Percentiles rank a stretch among this genome's conserved stretches.
Evolutionary conservation across 441 rosid species (phyloP).

Genomic region (Gossypium schwendimanii): DNA sequence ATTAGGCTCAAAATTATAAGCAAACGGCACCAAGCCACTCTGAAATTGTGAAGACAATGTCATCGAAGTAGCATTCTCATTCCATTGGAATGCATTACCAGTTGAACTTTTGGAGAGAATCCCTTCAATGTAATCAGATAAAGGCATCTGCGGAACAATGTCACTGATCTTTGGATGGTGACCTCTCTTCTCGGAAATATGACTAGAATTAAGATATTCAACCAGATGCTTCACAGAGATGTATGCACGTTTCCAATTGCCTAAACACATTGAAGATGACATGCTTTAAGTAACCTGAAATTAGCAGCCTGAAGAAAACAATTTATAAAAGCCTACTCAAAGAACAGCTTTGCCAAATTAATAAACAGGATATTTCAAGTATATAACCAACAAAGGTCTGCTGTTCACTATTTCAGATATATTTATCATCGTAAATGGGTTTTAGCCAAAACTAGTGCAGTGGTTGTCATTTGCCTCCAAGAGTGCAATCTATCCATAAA

Average conservation of each 20-base stretch:
- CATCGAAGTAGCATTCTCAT: constrained; percentile 41
- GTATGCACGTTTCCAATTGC: constrained; percentile 87
- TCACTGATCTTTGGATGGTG: constrained; percentile 26
- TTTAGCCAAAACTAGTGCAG: neutral
- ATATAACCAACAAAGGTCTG: neutral
- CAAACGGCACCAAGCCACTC: constrained; percentile 27
- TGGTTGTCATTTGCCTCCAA: neutral
- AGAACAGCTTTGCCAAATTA: neutral
- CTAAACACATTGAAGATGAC: constrained; percentile 51
- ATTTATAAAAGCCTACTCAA: constrained; percentile 14
- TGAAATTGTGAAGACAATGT: constrained; percentile 41
- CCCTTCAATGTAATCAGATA: constrained; percentile 73
- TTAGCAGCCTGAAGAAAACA: constrained; percentile 23
- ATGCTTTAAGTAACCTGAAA: constrained; percentile 31
- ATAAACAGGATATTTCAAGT: constrained; percentile 1
- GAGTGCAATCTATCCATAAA: neutral
- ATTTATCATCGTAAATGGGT: neutral
- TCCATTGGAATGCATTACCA: constrained; percentile 54
- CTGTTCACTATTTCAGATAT: neutral
- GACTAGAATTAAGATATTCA: constrained; percentile 41
- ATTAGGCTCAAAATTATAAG: constrained; percentile 31
- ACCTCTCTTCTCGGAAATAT: constrained; percentile 34
- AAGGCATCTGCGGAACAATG: constrained; percentile 50
- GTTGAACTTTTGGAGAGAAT: constrained; percentile 39
- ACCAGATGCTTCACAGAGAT: constrained; percentile 72